Base-by-base conservation (phyloP, 2,329 filamentous ascomycete species). In the Tolypocladium amazonense region DNA sequence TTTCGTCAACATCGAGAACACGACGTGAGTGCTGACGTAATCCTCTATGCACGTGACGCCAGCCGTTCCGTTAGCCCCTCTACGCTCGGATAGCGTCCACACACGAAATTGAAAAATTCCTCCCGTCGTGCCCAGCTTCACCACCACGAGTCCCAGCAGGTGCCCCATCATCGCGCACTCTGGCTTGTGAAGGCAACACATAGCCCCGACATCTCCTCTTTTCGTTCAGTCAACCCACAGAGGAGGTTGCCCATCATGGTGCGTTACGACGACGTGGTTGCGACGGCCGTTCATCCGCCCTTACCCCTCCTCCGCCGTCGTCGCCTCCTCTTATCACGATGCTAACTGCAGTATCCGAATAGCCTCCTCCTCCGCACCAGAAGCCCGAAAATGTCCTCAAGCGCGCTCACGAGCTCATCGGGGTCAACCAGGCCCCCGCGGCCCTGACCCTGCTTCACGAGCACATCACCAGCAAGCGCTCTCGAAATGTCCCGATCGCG, bases 341-440 rank as follows among this genome's bases (percentile, higher is more conserved):
- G 63, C 64, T 72, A 62, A 73, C 66, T 60, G 61, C 58, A 59
- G 62, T 61, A 63, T 59, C 37, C 38, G 38, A 52, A 69, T 64
- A 93, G 94, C 91, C 94, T 82, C 94, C 94, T 75, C 92, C 92
- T 80, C 89, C 92, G 69, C 92, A 97, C 77, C 92, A 94, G 76
- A 96, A 96, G 79, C 94, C 94, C 73, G 94, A 99, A 82, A 99
- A 99, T 88, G 92, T 97, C 75, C 87, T 97, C 76, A 96, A 96
- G 86, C 88, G 94, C 77, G 94, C 94, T 65, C 89, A 97, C 78
- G 94, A 99, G 83, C 90, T 99, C 78, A 97, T 97, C 80, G 94
- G 92, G 73, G 94, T 99, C 72, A 89, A 90, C 75, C 94, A 99
- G 85, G 83, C 89, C 68, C 86, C 90, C 70, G 93, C 94, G 71